Conservation (phyloP, 1,139 yeast genomes). For the Blastobotrys elegans region DNA sequence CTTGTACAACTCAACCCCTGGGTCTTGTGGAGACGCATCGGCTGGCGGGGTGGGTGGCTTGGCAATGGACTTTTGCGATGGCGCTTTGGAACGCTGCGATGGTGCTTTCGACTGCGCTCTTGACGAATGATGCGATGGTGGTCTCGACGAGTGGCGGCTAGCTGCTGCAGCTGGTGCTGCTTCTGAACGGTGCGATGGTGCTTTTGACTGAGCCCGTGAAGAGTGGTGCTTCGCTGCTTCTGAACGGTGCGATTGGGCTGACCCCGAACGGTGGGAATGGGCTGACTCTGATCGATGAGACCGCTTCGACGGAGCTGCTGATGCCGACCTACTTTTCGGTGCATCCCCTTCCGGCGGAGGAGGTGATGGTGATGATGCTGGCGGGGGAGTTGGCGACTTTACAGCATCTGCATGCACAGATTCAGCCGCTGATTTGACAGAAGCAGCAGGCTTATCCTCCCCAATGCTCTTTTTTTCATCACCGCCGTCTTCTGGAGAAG, state of each 20-base stretch:
- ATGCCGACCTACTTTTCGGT: not conserved
- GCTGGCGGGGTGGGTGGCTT: conserved; percentile 8
- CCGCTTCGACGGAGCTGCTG: not conserved
- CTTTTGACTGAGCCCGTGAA: not conserved
- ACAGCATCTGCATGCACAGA: not conserved
- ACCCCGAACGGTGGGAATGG: not conserved
- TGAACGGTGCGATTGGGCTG: not conserved
- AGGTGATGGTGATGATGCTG: conserved; percentile 1
- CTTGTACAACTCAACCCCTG: conserved; percentile 12
- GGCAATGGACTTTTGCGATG: not conserved
- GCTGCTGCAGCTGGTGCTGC: not conserved
- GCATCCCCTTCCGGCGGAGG: not conserved
- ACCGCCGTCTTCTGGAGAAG: not conserved
- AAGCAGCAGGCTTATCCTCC: not conserved
- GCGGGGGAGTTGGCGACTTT: conserved; percentile 1
- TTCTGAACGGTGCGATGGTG: not conserved
- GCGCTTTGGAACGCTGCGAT: not conserved
- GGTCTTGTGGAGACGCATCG: not conserved
- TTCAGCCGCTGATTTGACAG: not conserved
- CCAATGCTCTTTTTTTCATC: not conserved
- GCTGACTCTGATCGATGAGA: not conserved
- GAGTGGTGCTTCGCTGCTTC: not conserved
- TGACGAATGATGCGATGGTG: not conserved
- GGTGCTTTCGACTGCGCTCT: not conserved
- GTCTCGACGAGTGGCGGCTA: not conserved